These are phyloP conservation scores for Xerophyta viscosa DNA, from an alignment of 106 monocot genomes.

Conservation along the genomic window DNA sequence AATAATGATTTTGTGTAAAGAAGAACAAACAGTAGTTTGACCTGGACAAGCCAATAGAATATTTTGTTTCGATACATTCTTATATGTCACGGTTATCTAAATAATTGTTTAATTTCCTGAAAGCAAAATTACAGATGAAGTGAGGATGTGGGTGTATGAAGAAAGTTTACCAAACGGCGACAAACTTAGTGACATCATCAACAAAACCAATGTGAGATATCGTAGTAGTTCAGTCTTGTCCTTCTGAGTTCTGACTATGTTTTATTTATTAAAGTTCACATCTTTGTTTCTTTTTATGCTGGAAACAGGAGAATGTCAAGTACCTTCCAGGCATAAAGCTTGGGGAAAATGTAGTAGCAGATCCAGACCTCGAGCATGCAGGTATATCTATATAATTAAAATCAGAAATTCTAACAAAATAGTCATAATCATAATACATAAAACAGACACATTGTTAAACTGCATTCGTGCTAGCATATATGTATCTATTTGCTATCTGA, in stretches of 20 bases:
- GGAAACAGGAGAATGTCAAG: constrained; percentile 83
- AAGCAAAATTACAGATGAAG: constrained; percentile 50
- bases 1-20: too few relatives aligned
- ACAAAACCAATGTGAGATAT: constrained; percentile 51
- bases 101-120: not conserved
- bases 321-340: constrained; percentile 88
- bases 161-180: constrained; percentile 65
- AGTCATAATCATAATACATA: too few relatives aligned
- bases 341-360: constrained; percentile 71
- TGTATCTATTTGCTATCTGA: too few relatives aligned
- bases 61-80: too few relatives aligned
- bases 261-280: not conserved
- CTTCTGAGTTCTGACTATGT: not conserved
- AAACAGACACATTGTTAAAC: too few relatives aligned
- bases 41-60: too few relatives aligned
- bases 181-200: constrained; percentile 66
- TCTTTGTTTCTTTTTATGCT: not conserved
- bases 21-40: too few relatives aligned
- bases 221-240: not conserved
- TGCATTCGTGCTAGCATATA: too few relatives aligned
- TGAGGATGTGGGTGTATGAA: constrained; percentile 94
- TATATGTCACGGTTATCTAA: too few relatives aligned
- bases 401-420: too few relatives aligned
- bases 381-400: constrained; percentile 21
- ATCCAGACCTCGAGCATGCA: constrained; percentile 76